Percentiles rank a stretch among this genome's conserved stretches.
Conservation (phyloP, 2,329 filamentous ascomycete species). For the Polytolypa hystricis region DNA sequence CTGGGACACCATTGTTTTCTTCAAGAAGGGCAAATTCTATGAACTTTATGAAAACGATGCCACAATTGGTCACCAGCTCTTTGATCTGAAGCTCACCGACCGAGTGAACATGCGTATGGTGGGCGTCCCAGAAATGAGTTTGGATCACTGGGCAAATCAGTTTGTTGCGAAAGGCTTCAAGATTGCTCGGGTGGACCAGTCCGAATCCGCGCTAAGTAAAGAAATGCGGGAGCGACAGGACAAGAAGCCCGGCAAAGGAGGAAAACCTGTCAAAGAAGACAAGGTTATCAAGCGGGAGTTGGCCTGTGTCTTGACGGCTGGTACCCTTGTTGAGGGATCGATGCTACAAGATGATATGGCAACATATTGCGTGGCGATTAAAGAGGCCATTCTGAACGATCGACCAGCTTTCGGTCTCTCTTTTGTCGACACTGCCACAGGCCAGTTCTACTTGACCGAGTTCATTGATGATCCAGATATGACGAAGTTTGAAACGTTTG, state of each 20-base stretch:
- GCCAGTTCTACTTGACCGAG: constrained; percentile 85
- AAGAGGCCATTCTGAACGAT: constrained; percentile 60
- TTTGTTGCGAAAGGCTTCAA: constrained; percentile 98
- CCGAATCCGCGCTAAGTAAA: constrained; percentile 89
- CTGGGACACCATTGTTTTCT: constrained; percentile 96
- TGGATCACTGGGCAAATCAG: constrained; percentile 97
- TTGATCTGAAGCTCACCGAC: constrained; percentile 95
- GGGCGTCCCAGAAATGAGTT: constrained; percentile 84
- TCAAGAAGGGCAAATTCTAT: constrained; percentile 99
- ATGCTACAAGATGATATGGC: constrained; percentile 99
- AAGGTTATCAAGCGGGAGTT: constrained; percentile 90
- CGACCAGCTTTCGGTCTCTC: constrained; percentile 79
- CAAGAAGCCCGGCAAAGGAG: constrained; percentile 32
- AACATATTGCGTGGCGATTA: constrained; percentile 91
- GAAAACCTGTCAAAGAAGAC: constrained; percentile 60
- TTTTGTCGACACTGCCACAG: constrained; percentile 91
- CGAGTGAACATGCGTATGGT: constrained; percentile 99
- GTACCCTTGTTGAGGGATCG: constrained; percentile 84
- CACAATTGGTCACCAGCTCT: constrained; percentile 88
- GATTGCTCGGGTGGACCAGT: constrained; percentile 91
- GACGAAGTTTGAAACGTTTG: constrained; percentile 93
- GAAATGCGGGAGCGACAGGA: constrained; percentile 91
- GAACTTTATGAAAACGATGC: constrained; percentile 97
- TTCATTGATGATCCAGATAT: constrained; percentile 87
- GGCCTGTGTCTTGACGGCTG: constrained; percentile 78